Conservation (phyloP, 148 eudicot genomes). For the Amaranthus palmeri region DNA sequence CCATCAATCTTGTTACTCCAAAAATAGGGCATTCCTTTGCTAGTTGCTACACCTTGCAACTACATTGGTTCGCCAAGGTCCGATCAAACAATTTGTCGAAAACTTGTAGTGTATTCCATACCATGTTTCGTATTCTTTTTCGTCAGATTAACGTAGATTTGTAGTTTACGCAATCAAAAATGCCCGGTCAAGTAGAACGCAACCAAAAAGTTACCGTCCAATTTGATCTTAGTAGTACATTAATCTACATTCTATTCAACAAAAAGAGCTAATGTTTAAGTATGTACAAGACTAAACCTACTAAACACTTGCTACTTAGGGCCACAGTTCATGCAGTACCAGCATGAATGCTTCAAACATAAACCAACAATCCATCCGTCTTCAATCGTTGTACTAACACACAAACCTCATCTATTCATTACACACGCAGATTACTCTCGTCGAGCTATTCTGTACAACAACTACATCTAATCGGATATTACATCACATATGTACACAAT, state of each 20-base stretch:
- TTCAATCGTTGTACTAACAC: neutral
- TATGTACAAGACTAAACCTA: slow-evolving; percentile 2
- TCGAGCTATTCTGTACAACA: slow-evolving; percentile 1
- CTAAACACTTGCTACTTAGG: neutral
- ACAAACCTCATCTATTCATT: neutral
- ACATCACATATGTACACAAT: slow-evolving; percentile 5
- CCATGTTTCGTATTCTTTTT: too few relatives aligned
- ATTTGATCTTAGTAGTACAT: neutral
- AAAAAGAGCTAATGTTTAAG: neutral
- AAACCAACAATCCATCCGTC: neutral
- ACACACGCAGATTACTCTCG: neutral
- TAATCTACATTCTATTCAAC: slow-evolving; percentile 1
- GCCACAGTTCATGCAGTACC: neutral
- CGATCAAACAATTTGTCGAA: too few relatives aligned
- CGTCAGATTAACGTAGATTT: too few relatives aligned
- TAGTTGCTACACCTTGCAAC: too few relatives aligned
- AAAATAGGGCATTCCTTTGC: too few relatives aligned
- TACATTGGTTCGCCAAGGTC: too few relatives aligned
- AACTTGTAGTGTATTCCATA: too few relatives aligned
- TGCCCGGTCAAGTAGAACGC: neutral
- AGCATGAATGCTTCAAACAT: neutral
- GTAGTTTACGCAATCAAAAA: too few relatives aligned
- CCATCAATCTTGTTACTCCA: too few relatives aligned
- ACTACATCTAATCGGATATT: slow-evolving; percentile 1
- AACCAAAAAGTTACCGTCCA: neutral